Evolutionary conservation across 352 stramenopile genomes (phyloP).

Genomic region (Phytophthora capsici): DNA sequence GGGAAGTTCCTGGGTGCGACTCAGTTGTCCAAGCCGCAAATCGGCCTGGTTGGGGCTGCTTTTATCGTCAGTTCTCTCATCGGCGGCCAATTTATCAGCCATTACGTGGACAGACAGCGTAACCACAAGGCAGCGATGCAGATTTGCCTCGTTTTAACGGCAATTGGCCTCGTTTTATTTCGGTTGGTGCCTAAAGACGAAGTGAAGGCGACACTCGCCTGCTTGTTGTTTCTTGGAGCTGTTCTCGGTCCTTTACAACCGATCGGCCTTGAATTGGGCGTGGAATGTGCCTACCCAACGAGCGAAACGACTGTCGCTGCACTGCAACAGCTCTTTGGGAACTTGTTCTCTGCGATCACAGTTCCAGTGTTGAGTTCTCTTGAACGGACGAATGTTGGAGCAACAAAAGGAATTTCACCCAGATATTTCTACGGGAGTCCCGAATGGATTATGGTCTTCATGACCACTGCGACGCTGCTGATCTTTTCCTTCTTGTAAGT

Average conservation of each 20-base stretch:
- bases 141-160: conserved; percentile 54
- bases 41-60: conserved; percentile 62
- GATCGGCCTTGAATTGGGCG: conserved; percentile 63
- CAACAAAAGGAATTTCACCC: conserved; percentile 33
- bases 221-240: conserved; percentile 52
- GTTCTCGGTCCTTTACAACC: conserved; percentile 71
- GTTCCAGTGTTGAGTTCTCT: conserved; percentile 59
- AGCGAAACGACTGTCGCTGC: conserved; percentile 75
- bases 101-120: conserved; percentile 56
- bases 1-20: conserved; percentile 65
- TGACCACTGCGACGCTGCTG: conserved; percentile 48
- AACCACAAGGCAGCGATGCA: conserved; percentile 61
- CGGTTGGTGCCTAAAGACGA: conserved; percentile 47
- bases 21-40: conserved; percentile 59
- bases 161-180: conserved; percentile 43
- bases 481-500: conserved; percentile 68
- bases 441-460: conserved; percentile 57
- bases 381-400: conserved; percentile 40
- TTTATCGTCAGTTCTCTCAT: conserved; percentile 80
- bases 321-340: conserved; percentile 79
- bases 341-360: conserved; percentile 63
- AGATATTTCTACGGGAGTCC: conserved; percentile 58
- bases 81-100: conserved; percentile 64
- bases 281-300: conserved; percentile 73
- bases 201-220: conserved; percentile 35